These are phyloP conservation scores for Iris pallida DNA, from an alignment of 116 monocot genomes.

Conservation along the genomic window DNA sequence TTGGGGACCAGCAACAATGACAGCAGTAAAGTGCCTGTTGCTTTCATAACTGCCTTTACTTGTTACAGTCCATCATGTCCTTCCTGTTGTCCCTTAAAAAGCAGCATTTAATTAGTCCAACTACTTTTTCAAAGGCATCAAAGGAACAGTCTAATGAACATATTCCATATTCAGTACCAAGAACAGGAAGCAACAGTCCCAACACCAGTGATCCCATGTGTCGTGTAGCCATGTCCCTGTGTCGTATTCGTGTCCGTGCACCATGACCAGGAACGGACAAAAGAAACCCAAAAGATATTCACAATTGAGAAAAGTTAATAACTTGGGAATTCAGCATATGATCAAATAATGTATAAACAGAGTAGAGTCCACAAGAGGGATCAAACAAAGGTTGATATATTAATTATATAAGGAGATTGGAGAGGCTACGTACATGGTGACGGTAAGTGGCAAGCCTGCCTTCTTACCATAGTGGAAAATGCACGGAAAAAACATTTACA, in stretches of 20 bases:
- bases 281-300: background rate
- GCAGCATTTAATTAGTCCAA: background rate
- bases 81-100: background rate
- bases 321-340: background rate
- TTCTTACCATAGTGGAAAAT: background rate
- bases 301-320: background rate
- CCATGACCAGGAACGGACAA: background rate
- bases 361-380: background rate
- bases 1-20: background rate
- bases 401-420: background rate
- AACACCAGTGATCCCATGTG: background rate
- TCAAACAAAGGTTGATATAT: background rate
- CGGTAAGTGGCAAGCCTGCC: background rate
- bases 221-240: too few relatives aligned
- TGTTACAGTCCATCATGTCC: background rate
- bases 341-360: too few relatives aligned
- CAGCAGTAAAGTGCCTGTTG: background rate
- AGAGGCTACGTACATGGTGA: slow-evolving; percentile 2
- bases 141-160: background rate
- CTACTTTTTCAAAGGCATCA: background rate
- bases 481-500: slow-evolving; percentile 5
- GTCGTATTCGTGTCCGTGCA: too few relatives aligned
- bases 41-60: background rate
- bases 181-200: background rate
- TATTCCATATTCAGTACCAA: background rate